Evolutionary conservation across 768 basidiomycete genomes (phyloP).

Genomic region (Russula emetica): DNA sequence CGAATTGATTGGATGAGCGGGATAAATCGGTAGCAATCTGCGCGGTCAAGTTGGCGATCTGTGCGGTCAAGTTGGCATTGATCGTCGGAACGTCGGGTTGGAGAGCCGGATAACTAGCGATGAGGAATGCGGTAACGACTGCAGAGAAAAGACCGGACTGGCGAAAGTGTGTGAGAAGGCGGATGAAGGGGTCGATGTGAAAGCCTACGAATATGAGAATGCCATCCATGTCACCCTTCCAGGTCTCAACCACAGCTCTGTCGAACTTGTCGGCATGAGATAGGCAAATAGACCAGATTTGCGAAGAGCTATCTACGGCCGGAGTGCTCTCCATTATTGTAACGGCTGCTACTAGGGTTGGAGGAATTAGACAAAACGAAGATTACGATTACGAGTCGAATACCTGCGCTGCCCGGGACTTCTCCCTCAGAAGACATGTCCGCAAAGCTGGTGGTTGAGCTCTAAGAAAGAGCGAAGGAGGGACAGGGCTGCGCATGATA

Average conservation of each 20-base stretch:
- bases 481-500: neutral
- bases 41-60: too few relatives aligned
- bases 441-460: neutral
- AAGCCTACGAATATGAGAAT: slow-evolving; percentile 27
- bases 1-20: neutral
- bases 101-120: slow-evolving; percentile 17
- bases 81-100: slow-evolving; percentile 1
- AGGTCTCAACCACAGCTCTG: slow-evolving; percentile 17
- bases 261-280: slow-evolving; percentile 22
- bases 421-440: neutral
- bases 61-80: slow-evolving; percentile 11
- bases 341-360: neutral
- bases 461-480: neutral
- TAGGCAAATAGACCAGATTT: slow-evolving; percentile 22
- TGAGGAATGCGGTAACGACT: slow-evolving; percentile 20
- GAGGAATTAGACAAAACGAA: neutral
- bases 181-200: neutral
- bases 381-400: too few relatives aligned
- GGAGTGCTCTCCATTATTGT: neutral
- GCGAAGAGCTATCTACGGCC: neutral
- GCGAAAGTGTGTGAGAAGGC: neutral
- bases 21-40: slow-evolving; percentile 4
- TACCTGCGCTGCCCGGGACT: neutral
- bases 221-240: slow-evolving; percentile 27
- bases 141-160: slow-evolving; percentile 28